Evolutionary conservation across 495 filamentous ascomycete species (phyloP), one percentile per base, ranked within the genome.

Genomic region (Lasiosphaeria miniovina): DNA sequence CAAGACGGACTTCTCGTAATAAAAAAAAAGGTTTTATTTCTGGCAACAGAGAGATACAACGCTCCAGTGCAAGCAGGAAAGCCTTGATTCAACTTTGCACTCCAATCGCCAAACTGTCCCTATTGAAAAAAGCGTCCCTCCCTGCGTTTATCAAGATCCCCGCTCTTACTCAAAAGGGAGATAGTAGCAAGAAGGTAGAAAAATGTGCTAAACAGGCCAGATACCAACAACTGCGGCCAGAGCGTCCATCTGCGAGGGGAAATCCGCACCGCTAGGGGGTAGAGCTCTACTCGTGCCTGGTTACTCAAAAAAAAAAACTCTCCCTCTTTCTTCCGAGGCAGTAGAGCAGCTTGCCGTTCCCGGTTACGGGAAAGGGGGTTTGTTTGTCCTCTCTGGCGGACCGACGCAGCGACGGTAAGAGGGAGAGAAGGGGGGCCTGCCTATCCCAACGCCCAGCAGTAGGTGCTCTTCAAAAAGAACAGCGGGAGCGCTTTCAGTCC

Each of bases 41-140:
- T 24, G 24, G 24, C 24, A 24, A 24, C 24, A 24, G 24, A 24
- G 24, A 24, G 24, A 24, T 24, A 24, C 24, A 24, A 24, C 24
- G 24, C 24, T 24, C 0, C 24, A 24, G 24, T 24, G 24, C 2
- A 24, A 31, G 7, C 9, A 49, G 24, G 46, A 31, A 49, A 50
- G 59, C 15, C 41, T 75, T 68, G 70, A 72, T 76, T 77, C 65
- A 70, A 73, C 14, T 41, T 41, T 76, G 75, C 74, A 74, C 74
- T 76, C 63, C 61, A 63, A 61, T 63, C 61, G 57, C 62, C 65
- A 63, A 72, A 74, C 72, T 71, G 71, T 70, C 75, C 43, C 70
- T 76, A 74, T 77, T 69, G 69, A 75, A 75, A 67, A 31, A 53
- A 60, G 62, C 69, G 64, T 72, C 68, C 68, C 72, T 65, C 67